A percentile compares a stretch with the other conserved stretches of the same genome.
These are phyloP conservation scores for Ganoderma boninense DNA, from an alignment of 1,284 basidiomycete genomes.

Conservation along the genomic window DNA sequence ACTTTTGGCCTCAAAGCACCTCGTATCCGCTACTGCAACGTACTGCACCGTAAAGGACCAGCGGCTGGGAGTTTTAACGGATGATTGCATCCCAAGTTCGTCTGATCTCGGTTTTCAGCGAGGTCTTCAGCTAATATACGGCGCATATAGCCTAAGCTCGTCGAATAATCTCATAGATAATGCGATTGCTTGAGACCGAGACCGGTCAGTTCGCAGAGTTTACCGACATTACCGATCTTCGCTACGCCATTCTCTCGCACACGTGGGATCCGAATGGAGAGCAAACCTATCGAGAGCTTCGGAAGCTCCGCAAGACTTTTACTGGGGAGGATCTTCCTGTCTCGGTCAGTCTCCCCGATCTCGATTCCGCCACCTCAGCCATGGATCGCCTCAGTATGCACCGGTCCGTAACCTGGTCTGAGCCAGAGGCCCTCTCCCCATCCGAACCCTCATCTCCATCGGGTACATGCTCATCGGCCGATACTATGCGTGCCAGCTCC, in stretches of 20 bases:
- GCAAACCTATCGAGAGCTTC: neutral
- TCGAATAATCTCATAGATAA: neutral
- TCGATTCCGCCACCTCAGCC: neutral
- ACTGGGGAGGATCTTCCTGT: neutral
- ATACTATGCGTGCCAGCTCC: neutral
- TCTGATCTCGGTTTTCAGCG: neutral
- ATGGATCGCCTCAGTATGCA: neutral
- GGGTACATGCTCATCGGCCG: neutral
- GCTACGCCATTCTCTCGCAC: constrained; percentile 1
- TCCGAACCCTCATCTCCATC: neutral
- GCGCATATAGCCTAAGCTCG: neutral
- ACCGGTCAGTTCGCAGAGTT: neutral
- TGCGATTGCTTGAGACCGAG: constrained; percentile 1
- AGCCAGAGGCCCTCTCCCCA: neutral
- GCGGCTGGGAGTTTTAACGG: neutral
- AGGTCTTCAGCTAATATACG: neutral
- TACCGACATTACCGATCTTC: neutral
- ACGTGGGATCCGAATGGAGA: neutral
- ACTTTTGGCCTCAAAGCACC: neutral
- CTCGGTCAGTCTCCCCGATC: neutral
- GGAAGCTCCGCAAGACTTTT: neutral
- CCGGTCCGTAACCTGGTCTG: neutral
- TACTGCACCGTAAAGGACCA: neutral
- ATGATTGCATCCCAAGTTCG: neutral
- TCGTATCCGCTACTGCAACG: neutral